Evolutionary conservation across 139 green algal genomes (phyloP), one percentile per base, ranked within the genome.

Genomic region (Bryopsis sp.): DNA sequence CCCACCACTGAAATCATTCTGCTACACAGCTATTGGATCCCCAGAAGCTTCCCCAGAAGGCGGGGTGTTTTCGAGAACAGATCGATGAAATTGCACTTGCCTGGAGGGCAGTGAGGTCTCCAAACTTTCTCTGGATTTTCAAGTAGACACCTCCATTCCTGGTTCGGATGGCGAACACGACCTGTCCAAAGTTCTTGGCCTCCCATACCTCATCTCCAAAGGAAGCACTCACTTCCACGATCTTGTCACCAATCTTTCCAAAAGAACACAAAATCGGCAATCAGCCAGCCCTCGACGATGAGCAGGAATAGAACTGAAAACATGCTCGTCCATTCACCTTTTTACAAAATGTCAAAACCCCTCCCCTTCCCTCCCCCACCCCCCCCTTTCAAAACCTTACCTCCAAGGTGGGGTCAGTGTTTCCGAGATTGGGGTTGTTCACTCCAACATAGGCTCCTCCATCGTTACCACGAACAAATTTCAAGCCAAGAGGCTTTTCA

Each of bases 141-240:
- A 99, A 69, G 80, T 94, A 96, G 19, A 99, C 84, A 22, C 83
- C 78, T 8, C 95, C 95, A 74, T 86, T 92, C 39, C 95, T 81
- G 0, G 95, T 97, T 70, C 90, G 92, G 80, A 99, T 96, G 70
- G 95, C 92, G 72, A 97, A 99, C 80, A 98, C 95, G 48, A 96
- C 89, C 81, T 94, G 86, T 3, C 36, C 72, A 47, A 70, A 78
- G 33, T 67, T 68, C 38, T 73, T 72, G n/a, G 83, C 84, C 38
- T 89, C 81, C 95, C 95, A 99, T 0, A 98, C 82, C 33, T 99
- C 95, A n/a, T 67, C 63, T 19, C 95, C 95, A 79, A 99, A 99
- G 26, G 90, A 95, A 0, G 94, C 94, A 33, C 72, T 86, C 59
- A 95, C 85, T 71, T 84, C 48, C 5, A 95, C 74, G 29, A 97